Evolutionary conservation across 2,329 filamentous ascomycete species (phyloP), one percentile per base, ranked within the genome.

Genomic region (Venturia asperata): DNA sequence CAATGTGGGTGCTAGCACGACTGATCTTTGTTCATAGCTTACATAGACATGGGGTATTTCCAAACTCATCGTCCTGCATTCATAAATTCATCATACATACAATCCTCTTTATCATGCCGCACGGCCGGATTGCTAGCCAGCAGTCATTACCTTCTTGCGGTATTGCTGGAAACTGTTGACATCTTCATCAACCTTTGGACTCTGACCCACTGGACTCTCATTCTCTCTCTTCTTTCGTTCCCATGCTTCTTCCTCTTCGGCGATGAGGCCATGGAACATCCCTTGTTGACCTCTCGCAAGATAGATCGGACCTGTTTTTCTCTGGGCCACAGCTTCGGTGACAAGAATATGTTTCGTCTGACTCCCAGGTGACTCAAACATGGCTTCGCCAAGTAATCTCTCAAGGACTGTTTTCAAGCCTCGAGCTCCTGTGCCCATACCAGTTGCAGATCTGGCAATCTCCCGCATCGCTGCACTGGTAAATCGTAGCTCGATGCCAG

Each of bases 391-490:
- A 5, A 82, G 73, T 55, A 82, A 67, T 24, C 79, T 72, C 67
- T 82, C 80, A 68, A 81, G 75, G 17, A 82, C 79, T 2, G 79
- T 80, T 1, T 78, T 75, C 21, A 82, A 69, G 2, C 77, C 80
- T 37, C 80, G 73, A 1, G 80, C 80, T 3, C 94, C 94, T 0
- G 93, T 97, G 1, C 85, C 86, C 82, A 87, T 87, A 17, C 79
- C 79, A 63, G 82, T 77, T 1, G 85, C 85, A 37, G 88, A 88
- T 67, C 87, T 84, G 3, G 94, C 93, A 66, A 99, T 86, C 62
- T 90, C 89, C 68, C 87, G 82, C n/a, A 97, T 79, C 0, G 93
- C 89, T 7, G 86, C 85, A 3, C 85, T 88, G 0, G 93, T 97
- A 77, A 97, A 95, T 69, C 85, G 86, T 2, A 99, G 80, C 61